A percentile compares a stretch with the other conserved stretches of the same genome.
Conservation (phyloP, 257 asterid species). For the Rubia yunnanensis region DNA sequence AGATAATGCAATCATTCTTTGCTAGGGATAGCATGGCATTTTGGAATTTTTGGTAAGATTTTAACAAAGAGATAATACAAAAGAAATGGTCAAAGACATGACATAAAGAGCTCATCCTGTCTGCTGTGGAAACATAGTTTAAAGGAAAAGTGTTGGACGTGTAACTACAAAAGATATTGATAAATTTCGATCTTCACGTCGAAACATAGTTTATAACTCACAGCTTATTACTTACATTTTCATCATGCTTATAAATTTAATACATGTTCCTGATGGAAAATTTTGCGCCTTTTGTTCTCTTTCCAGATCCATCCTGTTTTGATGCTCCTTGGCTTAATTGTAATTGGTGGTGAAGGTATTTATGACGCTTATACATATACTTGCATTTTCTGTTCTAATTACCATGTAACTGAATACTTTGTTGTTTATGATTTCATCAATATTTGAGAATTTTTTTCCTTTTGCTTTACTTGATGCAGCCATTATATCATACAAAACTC, state of each 20-base stretch:
- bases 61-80: not conserved
- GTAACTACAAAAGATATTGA: not conserved
- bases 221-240: not conserved
- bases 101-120: not conserved
- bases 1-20: not conserved
- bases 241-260: not conserved
- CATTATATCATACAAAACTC: constrained; percentile 73
- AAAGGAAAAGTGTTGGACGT: not conserved
- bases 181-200: too few relatives aligned
- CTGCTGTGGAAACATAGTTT: not conserved
- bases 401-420: not conserved
- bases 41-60: not conserved
- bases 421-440: not conserved
- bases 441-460: not conserved
- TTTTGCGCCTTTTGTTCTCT: constrained; percentile 16
- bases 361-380: not conserved
- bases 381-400: not conserved
- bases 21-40: not conserved
- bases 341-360: constrained; percentile 89
- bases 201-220: not conserved
- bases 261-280: not conserved
- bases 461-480: constrained; percentile 42
- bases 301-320: constrained; percentile 85
- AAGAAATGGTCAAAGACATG: not conserved
- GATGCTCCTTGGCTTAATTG: constrained; percentile 75